Evolutionary conservation across 73 alveolate genomes (phyloP).

Genomic region (Tetrahymena borealis): DNA sequence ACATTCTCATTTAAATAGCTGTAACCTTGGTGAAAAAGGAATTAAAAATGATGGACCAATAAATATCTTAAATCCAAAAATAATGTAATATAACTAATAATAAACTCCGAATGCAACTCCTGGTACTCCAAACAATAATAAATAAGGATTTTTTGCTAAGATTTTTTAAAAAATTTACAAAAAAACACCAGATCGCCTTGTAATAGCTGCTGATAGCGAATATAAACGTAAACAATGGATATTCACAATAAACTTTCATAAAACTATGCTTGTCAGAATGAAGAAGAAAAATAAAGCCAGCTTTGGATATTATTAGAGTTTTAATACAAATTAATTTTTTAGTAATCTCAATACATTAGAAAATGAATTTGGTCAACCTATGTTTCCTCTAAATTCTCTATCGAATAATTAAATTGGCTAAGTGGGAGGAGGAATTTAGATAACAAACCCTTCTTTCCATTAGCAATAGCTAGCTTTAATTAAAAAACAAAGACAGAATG

Average conservation of each 20-base stretch:
- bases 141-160: neutral
- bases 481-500: neutral
- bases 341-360: neutral
- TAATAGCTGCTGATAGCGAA: neutral
- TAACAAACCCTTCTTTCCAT: neutral
- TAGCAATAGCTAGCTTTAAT: neutral
- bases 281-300: neutral
- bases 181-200: neutral
- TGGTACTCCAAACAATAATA: neutral
- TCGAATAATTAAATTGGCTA: neutral
- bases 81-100: neutral
- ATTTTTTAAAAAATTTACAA: neutral
- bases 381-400: neutral
- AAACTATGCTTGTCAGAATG: neutral
- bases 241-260: neutral
- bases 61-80: neutral
- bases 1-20: neutral
- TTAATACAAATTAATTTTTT: neutral
- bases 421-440: neutral
- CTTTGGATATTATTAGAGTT: neutral
- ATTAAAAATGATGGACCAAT: neutral
- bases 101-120: neutral
- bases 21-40: neutral
- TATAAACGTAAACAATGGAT: neutral
- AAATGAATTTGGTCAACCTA: neutral